Percentiles rank a stretch among this genome's conserved stretches.
These are phyloP conservation scores for Galerina sulciceps DNA, from an alignment of 768 basidiomycete genomes.

Conservation along the genomic window DNA sequence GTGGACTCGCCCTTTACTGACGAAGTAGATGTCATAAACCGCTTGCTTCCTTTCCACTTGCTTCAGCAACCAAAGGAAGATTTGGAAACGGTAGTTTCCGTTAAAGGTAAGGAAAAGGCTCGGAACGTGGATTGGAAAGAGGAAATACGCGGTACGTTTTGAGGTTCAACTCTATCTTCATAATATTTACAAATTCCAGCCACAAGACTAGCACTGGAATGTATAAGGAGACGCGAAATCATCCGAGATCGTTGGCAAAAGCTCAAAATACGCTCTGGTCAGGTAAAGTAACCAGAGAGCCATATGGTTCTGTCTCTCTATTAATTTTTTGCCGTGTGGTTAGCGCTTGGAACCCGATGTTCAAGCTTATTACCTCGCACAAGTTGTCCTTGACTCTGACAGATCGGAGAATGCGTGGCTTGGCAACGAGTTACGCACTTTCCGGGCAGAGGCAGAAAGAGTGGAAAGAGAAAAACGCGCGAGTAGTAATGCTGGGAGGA, in stretches of 20 bases:
- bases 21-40: constrained; percentile 63
- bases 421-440: constrained; percentile 62
- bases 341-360: constrained; percentile 66
- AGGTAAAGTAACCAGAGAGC: constrained; percentile 41
- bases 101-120: constrained; percentile 71
- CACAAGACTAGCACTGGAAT: constrained; percentile 71
- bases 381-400: constrained; percentile 68
- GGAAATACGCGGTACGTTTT: constrained; percentile 53
- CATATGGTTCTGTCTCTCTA: background rate
- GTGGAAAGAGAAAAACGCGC: constrained; percentile 72
- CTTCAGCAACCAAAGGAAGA: constrained; percentile 79
- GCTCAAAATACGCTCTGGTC: constrained; percentile 55
- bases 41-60: constrained; percentile 80
- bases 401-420: constrained; percentile 62
- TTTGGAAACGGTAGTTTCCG: constrained; percentile 37
- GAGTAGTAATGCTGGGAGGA: constrained; percentile 44
- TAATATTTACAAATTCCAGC: constrained; percentile 41
- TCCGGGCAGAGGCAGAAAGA: constrained; percentile 67
- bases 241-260: constrained; percentile 64
- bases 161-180: constrained; percentile 7
- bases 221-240: constrained; percentile 57
- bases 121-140: constrained; percentile 43
- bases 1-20: constrained; percentile 72
- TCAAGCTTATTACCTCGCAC: constrained; percentile 67
- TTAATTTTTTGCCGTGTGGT: background rate